phyloP scores from a whole-genome alignment of 345 rosid species.

The Murraya paniculata region DNA sequence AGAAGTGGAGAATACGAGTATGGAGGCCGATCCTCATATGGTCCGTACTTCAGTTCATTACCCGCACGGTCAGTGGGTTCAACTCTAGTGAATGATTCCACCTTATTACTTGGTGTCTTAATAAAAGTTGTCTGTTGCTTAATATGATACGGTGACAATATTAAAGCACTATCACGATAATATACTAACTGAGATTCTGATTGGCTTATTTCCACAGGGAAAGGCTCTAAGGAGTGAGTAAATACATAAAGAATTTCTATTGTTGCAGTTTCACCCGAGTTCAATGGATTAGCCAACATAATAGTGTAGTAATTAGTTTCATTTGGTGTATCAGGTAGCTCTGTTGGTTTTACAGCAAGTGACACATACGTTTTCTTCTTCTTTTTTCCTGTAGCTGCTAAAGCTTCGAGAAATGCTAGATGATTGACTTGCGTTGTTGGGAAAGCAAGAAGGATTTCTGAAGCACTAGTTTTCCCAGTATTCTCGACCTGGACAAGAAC shows the following conservation, averaged over 20 bases:
- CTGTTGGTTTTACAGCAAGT: slow-evolving; percentile 61
- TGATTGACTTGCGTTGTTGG: slow-evolving; percentile 68
- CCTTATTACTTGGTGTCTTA: slow-evolving; percentile 76
- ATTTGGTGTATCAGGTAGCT: slow-evolving; percentile 69
- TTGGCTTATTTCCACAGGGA: slow-evolving; percentile 88
- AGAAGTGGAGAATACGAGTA: slow-evolving; percentile 73
- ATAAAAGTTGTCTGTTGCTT: slow-evolving; percentile 77
- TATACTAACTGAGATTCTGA: slow-evolving; percentile 91
- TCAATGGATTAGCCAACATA: slow-evolving; percentile 56
- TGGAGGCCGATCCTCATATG: slow-evolving; percentile 70
- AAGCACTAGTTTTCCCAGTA: slow-evolving; percentile 55
- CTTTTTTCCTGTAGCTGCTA: slow-evolving; percentile 65
- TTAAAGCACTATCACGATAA: slow-evolving; percentile 70
- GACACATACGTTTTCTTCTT: slow-evolving; percentile 65
- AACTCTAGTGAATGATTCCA: slow-evolving; percentile 83
- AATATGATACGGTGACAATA: slow-evolving; percentile 74
- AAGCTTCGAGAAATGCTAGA: slow-evolving; percentile 73
- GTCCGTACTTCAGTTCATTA: slow-evolving; percentile 85
- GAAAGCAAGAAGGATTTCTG: slow-evolving; percentile 81
- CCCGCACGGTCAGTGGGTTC: slow-evolving; percentile 79
- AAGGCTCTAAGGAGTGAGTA: slow-evolving; percentile 88
- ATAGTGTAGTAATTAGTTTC: slow-evolving; percentile 59
- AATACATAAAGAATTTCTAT: slow-evolving; percentile 76
- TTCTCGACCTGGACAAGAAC: slow-evolving; percentile 65
- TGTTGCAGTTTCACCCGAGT: slow-evolving; percentile 57